Conservation (phyloP, 208 protist genomes). For the Acanthamoeba lenticulata region DNA sequence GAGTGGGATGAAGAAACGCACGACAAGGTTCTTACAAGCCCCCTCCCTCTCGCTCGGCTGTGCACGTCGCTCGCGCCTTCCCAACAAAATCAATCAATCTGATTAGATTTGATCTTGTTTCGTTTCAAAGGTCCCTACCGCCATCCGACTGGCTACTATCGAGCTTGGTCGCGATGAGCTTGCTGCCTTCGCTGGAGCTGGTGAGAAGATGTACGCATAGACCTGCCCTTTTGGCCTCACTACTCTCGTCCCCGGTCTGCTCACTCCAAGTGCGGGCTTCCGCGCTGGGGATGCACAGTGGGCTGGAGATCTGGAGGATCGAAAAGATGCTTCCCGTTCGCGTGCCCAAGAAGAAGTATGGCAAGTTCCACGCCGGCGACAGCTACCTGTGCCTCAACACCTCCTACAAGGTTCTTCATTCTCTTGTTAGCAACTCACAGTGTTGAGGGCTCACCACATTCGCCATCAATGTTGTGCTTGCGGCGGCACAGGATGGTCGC, state of each 20-base stretch:
- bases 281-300: conserved; percentile 68
- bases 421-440: not conserved
- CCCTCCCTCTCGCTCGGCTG: no score
- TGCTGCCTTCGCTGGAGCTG: not conserved
- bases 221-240: no score
- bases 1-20: conserved; percentile 51
- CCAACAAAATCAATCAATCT: not conserved
- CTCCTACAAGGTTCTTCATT: not conserved
- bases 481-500: not conserved
- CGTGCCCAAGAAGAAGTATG: conserved; percentile 73
- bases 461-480: not conserved
- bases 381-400: conserved; percentile 86
- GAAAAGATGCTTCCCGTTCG: conserved; percentile 86
- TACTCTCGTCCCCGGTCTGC: not conserved
- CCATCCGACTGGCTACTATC: conserved; percentile 2
- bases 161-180: conserved; percentile 45
- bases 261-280: no score
- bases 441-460: no score
- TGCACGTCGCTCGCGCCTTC: no score
- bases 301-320: conserved; percentile 88
- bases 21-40: no score
- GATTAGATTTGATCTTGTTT: not conserved
- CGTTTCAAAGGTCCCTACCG: not conserved
- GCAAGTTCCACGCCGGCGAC: conserved; percentile 87
- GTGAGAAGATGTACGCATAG: conserved; percentile 58